Percentiles rank a stretch among this genome's conserved stretches.
These are phyloP conservation scores for Zoysia matrella DNA, from an alignment of 202 grass and related monocot genomes.

Conservation along the genomic window DNA sequence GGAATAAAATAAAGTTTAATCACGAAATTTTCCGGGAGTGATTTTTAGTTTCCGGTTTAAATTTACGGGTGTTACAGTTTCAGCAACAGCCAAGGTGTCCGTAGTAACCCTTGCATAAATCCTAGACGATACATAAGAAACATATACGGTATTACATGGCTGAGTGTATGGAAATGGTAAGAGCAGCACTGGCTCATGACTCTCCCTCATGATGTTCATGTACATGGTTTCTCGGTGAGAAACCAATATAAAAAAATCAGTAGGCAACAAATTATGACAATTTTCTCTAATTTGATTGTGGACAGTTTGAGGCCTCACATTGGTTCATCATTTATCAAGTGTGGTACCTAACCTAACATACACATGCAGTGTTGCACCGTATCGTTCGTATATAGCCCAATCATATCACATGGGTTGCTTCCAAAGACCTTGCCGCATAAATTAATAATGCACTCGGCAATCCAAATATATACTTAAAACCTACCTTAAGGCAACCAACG, in stretches of 20 bases:
- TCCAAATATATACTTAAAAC: neutral
- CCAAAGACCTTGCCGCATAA: neutral
- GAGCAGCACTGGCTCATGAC: too few relatives aligned
- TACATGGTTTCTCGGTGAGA: too few relatives aligned
- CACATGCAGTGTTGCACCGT: neutral
- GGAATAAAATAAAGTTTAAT: too few relatives aligned
- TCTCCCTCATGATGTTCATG: too few relatives aligned
- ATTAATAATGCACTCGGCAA: neutral
- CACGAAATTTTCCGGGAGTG: too few relatives aligned
- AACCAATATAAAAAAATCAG: neutral
- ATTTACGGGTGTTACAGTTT: too few relatives aligned
- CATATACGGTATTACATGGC: too few relatives aligned
- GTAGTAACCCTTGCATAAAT: too few relatives aligned
- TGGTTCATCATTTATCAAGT: neutral
- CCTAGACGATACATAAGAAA: too few relatives aligned
- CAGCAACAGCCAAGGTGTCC: too few relatives aligned
- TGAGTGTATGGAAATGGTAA: too few relatives aligned
- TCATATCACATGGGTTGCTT: constrained; percentile 8
- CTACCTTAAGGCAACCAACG: neutral
- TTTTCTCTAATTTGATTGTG: neutral
- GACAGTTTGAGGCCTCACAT: neutral
- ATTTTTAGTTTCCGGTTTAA: too few relatives aligned
- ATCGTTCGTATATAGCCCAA: neutral
- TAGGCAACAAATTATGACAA: neutral
- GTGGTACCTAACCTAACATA: neutral